Base-by-base conservation (phyloP, 2,329 filamentous ascomycete species). In the Pseudogymnoascus sp. region DNA sequence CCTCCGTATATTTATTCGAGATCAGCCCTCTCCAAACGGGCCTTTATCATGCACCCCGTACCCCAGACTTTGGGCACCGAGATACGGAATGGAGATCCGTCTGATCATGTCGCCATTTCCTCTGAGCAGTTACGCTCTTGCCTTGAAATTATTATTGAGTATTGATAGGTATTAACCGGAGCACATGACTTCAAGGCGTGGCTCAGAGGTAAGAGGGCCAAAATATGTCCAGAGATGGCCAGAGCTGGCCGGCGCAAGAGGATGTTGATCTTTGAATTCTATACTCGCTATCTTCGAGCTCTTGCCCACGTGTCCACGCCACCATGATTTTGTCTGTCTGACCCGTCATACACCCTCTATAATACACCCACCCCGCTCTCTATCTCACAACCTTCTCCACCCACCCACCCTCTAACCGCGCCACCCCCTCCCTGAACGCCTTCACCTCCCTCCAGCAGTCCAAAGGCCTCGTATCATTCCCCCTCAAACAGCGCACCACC, bases 391-490 rank as follows among this genome's bases (percentile, higher is more conserved):
- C 86, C 78, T 87, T 91, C 72, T 95, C 88, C 36, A 97, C 91
- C 85, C 95, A 97, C 25, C 81, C 82, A 77, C 85, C 88, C 83
- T 97, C 93, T 76, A 97, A 76, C 78, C 85, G 86, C 69, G 89
- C 85, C 60, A 97, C 92, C 81, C 96, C 91, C 70, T 84, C 83
- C 84, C 92, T 96, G 76, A 97, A 97, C 19, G 80, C 81, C 78
- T 95, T 89, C 23, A 97, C 91, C 83, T 97, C 92, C 76, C 87
- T 83, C 89, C 90, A 97, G 82, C 93, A 97, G 79, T 97, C 90
- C 73, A 97, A 79, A 73, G 93, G 92, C 75, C 91, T 84, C 67
- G 91, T 82, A 76, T 97, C 92, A 75, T 97, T 88, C 71, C 88
- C 82, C 65, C 89, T 81, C 79, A 97, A 79, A 75, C 93, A 97